A percentile compares a stretch with the other conserved stretches of the same genome.
These are phyloP conservation scores for Penicillium digitatum DNA, from an alignment of 2,329 filamentous ascomycete species.

Conservation along the genomic window DNA sequence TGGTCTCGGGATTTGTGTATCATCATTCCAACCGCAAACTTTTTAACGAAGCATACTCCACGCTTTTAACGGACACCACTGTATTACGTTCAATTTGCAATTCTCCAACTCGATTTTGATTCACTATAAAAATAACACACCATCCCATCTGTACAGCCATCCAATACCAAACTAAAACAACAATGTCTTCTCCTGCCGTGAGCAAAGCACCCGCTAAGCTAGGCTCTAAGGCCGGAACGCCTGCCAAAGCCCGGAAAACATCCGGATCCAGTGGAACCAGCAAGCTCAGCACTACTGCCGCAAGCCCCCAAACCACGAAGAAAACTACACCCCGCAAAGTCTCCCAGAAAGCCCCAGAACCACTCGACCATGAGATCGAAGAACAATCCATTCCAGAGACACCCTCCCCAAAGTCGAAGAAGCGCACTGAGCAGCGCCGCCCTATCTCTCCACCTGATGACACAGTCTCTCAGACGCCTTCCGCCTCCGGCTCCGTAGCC, in stretches of 20 bases:
- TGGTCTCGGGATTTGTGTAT: not conserved
- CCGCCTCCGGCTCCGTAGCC: conserved; percentile 25
- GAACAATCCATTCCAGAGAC: conserved; percentile 21
- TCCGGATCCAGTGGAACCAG: conserved; percentile 24
- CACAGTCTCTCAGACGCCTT: conserved; percentile 21
- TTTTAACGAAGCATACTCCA: conserved; percentile 4
- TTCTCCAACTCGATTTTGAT: not conserved
- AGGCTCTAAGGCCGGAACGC: conserved; percentile 20
- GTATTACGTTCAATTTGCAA: not conserved
- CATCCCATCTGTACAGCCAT: not conserved
- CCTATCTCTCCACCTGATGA: conserved; percentile 23
- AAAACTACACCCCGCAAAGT: conserved; percentile 25
- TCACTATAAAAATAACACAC: not conserved
- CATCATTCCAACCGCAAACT: not conserved
- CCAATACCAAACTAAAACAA: not conserved
- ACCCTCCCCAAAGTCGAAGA: conserved; percentile 24
- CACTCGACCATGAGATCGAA: conserved; percentile 17
- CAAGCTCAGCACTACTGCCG: conserved; percentile 13
- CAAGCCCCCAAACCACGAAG: conserved; percentile 17
- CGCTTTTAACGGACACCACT: not conserved
- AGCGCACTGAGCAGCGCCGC: conserved; percentile 26
- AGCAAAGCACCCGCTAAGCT: conserved; percentile 22
- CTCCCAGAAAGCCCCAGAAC: conserved; percentile 21
- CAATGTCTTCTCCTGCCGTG: conserved; percentile 20
- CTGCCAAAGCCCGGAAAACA: conserved; percentile 20